Evolutionary conservation across 257 asterid genomes (phyloP).

Genomic region (Nicotiana tomentosiformis): DNA sequence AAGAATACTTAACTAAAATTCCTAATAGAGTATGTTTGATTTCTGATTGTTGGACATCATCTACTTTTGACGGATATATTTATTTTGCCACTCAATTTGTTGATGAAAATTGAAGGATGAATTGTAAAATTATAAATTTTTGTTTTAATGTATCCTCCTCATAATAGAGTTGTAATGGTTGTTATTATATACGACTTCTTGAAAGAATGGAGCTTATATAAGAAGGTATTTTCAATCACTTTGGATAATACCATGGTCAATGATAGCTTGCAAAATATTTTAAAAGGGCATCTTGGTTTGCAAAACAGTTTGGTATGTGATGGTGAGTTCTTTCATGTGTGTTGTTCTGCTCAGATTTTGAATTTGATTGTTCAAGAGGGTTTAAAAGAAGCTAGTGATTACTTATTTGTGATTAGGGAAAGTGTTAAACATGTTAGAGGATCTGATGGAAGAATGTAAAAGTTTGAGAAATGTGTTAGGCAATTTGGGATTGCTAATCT

Average conservation of each 20-base stretch:
- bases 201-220: neutral
- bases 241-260: neutral
- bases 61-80: slow-evolving; percentile 8
- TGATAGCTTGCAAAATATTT: neutral
- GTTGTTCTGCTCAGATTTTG: neutral
- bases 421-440: neutral
- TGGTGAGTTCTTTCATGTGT: neutral
- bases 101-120: neutral
- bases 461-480: neutral
- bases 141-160: neutral
- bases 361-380: neutral
- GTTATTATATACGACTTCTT: neutral
- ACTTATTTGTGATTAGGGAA: neutral
- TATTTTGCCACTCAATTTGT: slow-evolving; percentile 1
- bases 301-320: slow-evolving; percentile 1
- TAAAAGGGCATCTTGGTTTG: neutral
- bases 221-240: neutral
- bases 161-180: neutral
- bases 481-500: neutral
- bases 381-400: neutral
- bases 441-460: neutral
- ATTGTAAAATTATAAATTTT: neutral
- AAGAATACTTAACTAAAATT: neutral
- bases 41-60: slow-evolving; percentile 5
- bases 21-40: neutral